These are phyloP conservation scores for Cercophora newfieldiana DNA, from an alignment of 495 filamentous ascomycete species.

Conservation along the genomic window DNA sequence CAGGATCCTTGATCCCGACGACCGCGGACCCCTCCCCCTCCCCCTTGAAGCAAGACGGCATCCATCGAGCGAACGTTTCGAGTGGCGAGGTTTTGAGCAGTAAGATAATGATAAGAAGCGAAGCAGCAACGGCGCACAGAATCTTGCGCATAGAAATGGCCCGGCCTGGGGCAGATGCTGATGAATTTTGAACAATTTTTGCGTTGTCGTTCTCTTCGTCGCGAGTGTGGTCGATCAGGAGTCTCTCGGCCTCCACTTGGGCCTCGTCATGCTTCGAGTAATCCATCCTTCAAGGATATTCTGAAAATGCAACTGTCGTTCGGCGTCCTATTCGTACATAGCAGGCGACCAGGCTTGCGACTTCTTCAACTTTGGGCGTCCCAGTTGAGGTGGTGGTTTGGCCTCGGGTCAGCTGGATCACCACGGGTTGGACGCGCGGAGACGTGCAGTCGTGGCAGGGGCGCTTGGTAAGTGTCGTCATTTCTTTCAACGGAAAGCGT, in stretches of 20 bases:
- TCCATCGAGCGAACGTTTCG: slow-evolving; percentile 1
- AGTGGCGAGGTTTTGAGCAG: not conserved
- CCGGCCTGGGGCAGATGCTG: not conserved
- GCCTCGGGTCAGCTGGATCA: not conserved
- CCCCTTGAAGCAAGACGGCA: not conserved
- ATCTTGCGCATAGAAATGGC: not conserved
- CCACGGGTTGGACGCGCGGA: slow-evolving; percentile 3
- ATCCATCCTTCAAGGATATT: slow-evolving; percentile 12
- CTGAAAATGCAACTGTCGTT: not conserved
- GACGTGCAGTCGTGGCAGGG: not conserved
- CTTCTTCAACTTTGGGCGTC: not conserved
- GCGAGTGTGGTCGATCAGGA: slow-evolving; percentile 2
- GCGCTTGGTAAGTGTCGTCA: slow-evolving; percentile 17
- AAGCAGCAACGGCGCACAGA: not conserved
- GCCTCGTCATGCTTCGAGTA: slow-evolving; percentile 9
- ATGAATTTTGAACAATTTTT: not conserved
- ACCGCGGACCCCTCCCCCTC: no score
- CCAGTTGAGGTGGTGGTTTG: not conserved
- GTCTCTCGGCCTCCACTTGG: slow-evolving; percentile 1
- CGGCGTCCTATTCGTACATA: not conserved
- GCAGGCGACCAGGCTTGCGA: not conserved
- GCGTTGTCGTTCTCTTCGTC: not conserved
- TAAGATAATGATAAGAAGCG: slow-evolving; percentile 3
- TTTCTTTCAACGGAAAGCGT: slow-evolving; percentile 1
- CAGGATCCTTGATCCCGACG: slow-evolving; percentile 2